Evolutionary conservation across 768 basidiomycete species (phyloP).

Genomic region (Lentinula aciculospora): DNA sequence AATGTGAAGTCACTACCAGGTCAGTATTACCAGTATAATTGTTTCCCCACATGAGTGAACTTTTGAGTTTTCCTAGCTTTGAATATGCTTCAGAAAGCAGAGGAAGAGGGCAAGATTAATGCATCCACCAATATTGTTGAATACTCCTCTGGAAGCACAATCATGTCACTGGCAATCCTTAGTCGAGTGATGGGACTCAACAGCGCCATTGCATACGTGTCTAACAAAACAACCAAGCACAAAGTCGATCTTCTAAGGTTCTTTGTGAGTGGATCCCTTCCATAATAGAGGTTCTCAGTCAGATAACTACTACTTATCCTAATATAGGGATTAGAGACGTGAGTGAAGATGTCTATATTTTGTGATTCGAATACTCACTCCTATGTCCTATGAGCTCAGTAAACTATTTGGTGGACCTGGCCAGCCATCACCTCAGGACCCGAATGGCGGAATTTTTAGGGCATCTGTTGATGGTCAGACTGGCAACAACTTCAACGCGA

Average conservation of each 20-base stretch:
- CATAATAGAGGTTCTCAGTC: background rate
- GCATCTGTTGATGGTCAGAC: conserved; percentile 13
- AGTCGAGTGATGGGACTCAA: conserved; percentile 16
- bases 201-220: conserved; percentile 18
- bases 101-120: conserved; percentile 16
- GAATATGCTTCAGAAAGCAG: conserved; percentile 18
- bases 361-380: background rate
- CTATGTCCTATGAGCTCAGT: conserved; percentile 5
- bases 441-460: conserved; percentile 17
- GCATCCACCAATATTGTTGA: conserved; percentile 18
- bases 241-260: conserved; percentile 19
- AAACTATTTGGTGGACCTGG: conserved; percentile 17
- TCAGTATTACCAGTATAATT: background rate
- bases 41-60: background rate
- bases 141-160: conserved; percentile 20
- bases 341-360: background rate
- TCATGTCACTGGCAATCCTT: conserved; percentile 18
- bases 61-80: conserved; percentile 10
- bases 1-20: conserved; percentile 19
- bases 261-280: conserved; percentile 14
- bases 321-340: background rate
- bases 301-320: background rate
- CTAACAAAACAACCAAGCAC: conserved; percentile 17
- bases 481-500: conserved; percentile 14
- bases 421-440: conserved; percentile 16